phyloP scores from a whole-genome alignment of 2,329 filamentous ascomycete species.

The Sporothrix protearum region DNA sequence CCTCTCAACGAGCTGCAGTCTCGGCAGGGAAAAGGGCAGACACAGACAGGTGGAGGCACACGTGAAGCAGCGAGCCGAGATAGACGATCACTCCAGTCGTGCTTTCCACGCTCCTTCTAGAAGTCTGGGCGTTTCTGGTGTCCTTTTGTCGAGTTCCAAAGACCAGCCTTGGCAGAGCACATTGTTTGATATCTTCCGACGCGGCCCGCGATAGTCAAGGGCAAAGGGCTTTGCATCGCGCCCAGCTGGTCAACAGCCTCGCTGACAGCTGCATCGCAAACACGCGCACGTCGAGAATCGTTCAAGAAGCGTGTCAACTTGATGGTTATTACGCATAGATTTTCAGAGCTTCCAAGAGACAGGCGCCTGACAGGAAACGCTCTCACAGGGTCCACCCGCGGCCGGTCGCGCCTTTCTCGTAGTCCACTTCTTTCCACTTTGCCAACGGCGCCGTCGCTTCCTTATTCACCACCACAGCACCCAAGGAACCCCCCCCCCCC shows the following conservation, averaged over 20 bases:
- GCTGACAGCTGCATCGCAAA: background rate
- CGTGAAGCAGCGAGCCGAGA: background rate
- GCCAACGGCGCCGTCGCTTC: background rate
- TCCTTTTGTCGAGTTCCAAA: background rate
- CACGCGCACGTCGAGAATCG: background rate
- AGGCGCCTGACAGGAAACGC: background rate
- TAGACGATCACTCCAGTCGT: background rate
- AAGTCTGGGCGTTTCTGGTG: background rate
- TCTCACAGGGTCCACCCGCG: constrained; percentile 10
- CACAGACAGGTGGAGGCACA: background rate
- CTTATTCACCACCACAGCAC: background rate
- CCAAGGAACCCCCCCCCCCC: background rate
- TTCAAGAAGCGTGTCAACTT: background rate
- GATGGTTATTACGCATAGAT: no score
- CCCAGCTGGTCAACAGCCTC: background rate
- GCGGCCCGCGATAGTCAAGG: background rate
- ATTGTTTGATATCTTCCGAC: constrained; percentile 16
- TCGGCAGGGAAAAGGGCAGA: constrained; percentile 5
- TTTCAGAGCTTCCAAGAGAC: background rate
- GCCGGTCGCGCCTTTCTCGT: background rate
- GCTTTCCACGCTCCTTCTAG: background rate
- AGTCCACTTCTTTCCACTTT: background rate
- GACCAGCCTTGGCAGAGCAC: constrained; percentile 12
- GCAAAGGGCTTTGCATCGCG: background rate
- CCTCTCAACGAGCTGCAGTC: background rate